Base-by-base conservation (phyloP, 805 yeast genomes). In the Ogataea populi-albae region DNA sequence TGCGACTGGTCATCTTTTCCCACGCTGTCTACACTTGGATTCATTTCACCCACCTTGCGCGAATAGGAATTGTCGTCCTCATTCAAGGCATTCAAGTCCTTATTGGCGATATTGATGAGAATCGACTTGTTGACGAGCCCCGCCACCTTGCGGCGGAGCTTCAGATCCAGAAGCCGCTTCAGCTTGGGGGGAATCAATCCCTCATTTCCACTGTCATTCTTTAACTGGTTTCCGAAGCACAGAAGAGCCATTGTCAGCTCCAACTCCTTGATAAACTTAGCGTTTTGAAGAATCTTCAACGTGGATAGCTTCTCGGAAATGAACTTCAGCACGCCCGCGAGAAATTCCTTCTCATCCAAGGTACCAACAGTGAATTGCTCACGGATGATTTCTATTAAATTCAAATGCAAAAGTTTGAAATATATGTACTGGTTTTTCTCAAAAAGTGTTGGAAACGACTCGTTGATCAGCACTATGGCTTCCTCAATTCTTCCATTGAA, bases 221-320 rank as follows among this genome's bases (percentile, higher is more conserved):
- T 40, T 26, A 57, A 39, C 27, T 53, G 52, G 16, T 50, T 52
- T 23, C 71, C 69, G 51, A 72, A 75, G 48, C 79, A 76, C 23
- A 88, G 62, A 41, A 88, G 65, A 16, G 95, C 86, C 93, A 88
- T 85, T 3, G 94, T 79, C 28, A 80, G 65, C 54, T 89, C 96
- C 42, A 88, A 62, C 45, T 86, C 91, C 36, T 75, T 73, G 59
- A 87, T 68, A 41, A 82, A 76, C 38, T 66, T 66, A 44, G 65
- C 65, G 30, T 79, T 79, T 27, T 55, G 59, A 24, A 59, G 40
- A 7, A 61, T 54, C 26, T 51, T 53, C 4, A 50, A 34, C 14
- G 54, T 55, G 2, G 63, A 57, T 17, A 61, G 44, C 50, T 79
- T 79, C 15, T 70, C 73, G 41, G 79, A 69, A 6, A 84, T 80